Evolutionary conservation across 1,284 basidiomycete species (phyloP).

Genomic region (Boletus smithii): DNA sequence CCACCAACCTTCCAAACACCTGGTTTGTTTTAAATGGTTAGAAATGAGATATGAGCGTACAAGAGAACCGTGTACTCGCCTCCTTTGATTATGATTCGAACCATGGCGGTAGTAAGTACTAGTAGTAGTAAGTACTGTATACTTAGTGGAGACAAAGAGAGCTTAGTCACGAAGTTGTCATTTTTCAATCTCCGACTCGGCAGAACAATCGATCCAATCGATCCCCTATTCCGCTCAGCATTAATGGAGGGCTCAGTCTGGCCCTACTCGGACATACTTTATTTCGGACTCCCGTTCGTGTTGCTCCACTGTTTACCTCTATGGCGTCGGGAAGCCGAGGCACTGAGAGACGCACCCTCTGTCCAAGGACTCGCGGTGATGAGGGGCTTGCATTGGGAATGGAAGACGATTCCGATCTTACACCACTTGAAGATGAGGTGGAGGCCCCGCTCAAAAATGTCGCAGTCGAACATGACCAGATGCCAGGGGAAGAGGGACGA

Average conservation of each 20-base stretch:
- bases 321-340: too few species aligned
- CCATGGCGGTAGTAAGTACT: too few species aligned
- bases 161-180: conserved; percentile 13
- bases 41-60: not conserved
- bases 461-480: not conserved
- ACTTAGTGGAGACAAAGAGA: too few species aligned
- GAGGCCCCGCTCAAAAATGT: too few species aligned
- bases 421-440: conserved; percentile 16
- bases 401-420: conserved; percentile 16
- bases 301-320: too few species aligned
- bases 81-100: conserved; percentile 93
- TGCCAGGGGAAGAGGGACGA: not conserved
- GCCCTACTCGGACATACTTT: too few species aligned
- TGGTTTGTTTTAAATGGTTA: conserved; percentile 23
- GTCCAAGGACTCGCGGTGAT: too few species aligned
- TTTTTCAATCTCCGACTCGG: conserved; percentile 23
- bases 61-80: conserved; percentile 44
- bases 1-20: conserved; percentile 68
- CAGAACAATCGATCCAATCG: too few species aligned
- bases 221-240: not conserved
- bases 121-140: too few species aligned
- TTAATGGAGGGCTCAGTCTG: not conserved
- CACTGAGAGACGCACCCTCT: too few species aligned
- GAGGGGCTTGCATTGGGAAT: too few species aligned
- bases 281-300: too few species aligned